Evolutionary conservation across 169 alveolate genomes (phyloP), one percentile per base, ranked within the genome.

Genomic region (Eimeria maxima): DNA sequence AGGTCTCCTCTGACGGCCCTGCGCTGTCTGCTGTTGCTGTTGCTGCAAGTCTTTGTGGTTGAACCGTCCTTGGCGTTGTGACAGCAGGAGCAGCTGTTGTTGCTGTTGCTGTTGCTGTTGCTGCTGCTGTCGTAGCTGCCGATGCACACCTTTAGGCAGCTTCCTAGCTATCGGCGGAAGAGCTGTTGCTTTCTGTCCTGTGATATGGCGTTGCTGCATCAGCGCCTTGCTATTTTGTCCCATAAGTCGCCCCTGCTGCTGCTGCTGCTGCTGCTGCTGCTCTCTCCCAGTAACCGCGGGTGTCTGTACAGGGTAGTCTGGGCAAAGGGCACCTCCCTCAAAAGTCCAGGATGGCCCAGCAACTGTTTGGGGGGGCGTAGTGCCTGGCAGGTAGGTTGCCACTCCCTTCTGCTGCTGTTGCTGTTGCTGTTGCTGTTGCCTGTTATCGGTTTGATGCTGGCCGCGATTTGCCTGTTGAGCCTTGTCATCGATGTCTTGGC

Each of bases 41-140:
- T n/a, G 78, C 63, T 55, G 80, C 60, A 57, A 33, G 78, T 84
- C 78, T 27, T 55, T 84, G 24, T 84, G 93, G 78, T 60, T 60
- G 38, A 18, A 60, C 80, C 93, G 63, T 60, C 93, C 93, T 50
- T 84, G 93, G 55, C 93, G 93, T 57, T 84, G 93, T 22, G 80
- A 55, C 6, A 60, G 93, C 80, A 84, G 55, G 63, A 84, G 93
- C 76, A 84, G 42, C 80, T 60, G 33, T 47, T 84, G 92, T 29
- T 84, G 93, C 93, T 55, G 93, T 33, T 71, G 86, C 24, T 74
- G 86, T 50, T 80, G 90, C 18, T 80, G 93, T 42, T 84, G 93
- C 78, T 84, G 93, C 93, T 84, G 93, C 93, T 84, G 93, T 38
- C 93, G 27, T 27, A 84, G 93, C 80, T 84, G 93, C 42, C 93